Evolutionary conservation across 805 yeast species (phyloP), one percentile per base, ranked within the genome.

Genomic region (Hanseniaspora taiwanica): DNA sequence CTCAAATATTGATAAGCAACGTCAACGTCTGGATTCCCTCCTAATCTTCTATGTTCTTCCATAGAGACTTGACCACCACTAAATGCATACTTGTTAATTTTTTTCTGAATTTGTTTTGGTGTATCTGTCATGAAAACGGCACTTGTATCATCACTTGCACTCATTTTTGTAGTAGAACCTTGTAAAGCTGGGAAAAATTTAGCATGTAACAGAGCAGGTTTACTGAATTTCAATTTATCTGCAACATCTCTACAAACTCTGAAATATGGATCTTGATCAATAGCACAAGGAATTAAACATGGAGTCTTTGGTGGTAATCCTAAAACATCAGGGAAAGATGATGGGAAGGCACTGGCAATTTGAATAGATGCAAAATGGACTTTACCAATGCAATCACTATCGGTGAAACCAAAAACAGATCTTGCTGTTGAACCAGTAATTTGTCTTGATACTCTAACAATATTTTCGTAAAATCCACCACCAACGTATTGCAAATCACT

Each of bases 241-340:
- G 98, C 96, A 48, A 91, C 98, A 59, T 91, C 98, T 64, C 98
- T 74, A 63, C 95, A 84, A 18, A 91, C 93, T 63, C 98, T 74
- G 69, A 91, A 91, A 63, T 91, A 91, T 23, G 98, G 97, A 62
- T 91, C 98, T 68, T 89, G 98, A 60, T 91, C 98, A 58, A 91
- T 91, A 37, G 98, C 98, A 71, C 98, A 91, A 31, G 98, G 98
- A 60, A 91, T 91, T 60, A 91, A 69, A 63, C 95, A 85, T 46
- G 96, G 97, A 0, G 96, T 85, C 66, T 87, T 91, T 37, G 78
- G 68, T 36, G 93, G 84, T 53, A 79, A 64, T 6, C 84, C 96
- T 51, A 91, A 72, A 19, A 91, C 81, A 47, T 80, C 94, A 2
- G 97, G 98, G 73, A 84, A 91, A 12, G 96, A 83, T 37, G 89